These are phyloP conservation scores for Monosporascus sp. DNA, from an alignment of 2,329 filamentous ascomycete species.

Conservation along the genomic window DNA sequence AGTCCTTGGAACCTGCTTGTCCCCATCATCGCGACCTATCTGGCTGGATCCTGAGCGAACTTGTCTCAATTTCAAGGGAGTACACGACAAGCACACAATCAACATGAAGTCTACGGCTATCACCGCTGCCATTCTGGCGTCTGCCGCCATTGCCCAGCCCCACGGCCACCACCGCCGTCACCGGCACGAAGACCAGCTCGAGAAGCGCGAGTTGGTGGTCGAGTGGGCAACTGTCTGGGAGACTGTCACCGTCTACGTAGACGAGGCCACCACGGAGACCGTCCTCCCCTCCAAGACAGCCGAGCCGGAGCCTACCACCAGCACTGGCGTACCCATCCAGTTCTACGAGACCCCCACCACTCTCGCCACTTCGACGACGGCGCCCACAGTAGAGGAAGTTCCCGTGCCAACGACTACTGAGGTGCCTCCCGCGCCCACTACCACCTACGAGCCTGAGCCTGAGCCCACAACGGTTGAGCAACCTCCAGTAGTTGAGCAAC, in stretches of 20 bases:
- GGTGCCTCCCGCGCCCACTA: conserved; percentile 5
- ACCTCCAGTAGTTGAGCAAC: too few species aligned
- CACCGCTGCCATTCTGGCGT: conserved; percentile 38
- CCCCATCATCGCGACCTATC: neutral
- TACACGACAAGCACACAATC: conserved; percentile 11
- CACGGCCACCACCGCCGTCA: conserved; percentile 35
- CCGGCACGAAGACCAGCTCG: conserved; percentile 32
- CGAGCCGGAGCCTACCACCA: conserved; percentile 18
- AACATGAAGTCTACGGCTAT: conserved; percentile 43
- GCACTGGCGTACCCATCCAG: conserved; percentile 8
- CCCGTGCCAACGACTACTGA: neutral
- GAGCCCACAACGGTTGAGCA: conserved; percentile 3
- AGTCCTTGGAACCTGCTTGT: neutral
- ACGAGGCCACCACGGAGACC: conserved; percentile 43
- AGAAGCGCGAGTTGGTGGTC: conserved; percentile 42
- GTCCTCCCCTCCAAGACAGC: conserved; percentile 30
- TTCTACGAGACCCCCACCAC: conserved; percentile 2
- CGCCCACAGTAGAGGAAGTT: conserved; percentile 8
- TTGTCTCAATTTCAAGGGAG: neutral
- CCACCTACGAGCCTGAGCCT: conserved; percentile 1
- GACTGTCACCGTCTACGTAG: conserved; percentile 47
- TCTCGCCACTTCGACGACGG: conserved; percentile 19
- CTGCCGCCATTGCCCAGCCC: conserved; percentile 47
- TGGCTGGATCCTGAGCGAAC: neutral
- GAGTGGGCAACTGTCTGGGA: conserved; percentile 44